phyloP scores from a whole-genome alignment of 345 rosid species.

The Acer campestre region DNA sequence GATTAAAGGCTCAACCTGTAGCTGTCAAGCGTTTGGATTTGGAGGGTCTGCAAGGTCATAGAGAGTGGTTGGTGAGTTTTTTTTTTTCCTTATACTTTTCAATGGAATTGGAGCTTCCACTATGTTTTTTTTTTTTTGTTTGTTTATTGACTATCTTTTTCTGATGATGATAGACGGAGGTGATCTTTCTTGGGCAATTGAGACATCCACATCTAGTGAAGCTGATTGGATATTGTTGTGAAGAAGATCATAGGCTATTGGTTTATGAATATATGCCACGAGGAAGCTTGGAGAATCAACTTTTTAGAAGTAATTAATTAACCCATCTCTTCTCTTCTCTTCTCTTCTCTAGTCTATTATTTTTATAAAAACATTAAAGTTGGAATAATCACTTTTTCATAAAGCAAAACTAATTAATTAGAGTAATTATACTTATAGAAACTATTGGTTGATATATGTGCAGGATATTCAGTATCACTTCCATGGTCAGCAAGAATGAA shows the following conservation, averaged over 20 bases:
- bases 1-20: slow-evolving; percentile 84
- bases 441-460: not conserved
- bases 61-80: slow-evolving; percentile 84
- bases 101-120: slow-evolving; percentile 3
- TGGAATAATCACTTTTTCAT: not conserved
- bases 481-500: slow-evolving; percentile 93
- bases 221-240: slow-evolving; percentile 86
- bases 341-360: not conserved
- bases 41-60: slow-evolving; percentile 88
- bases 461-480: slow-evolving; percentile 77
- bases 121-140: not conserved
- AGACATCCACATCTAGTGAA: slow-evolving; percentile 84
- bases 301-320: slow-evolving; percentile 61
- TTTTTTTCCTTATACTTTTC: not conserved
- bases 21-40: slow-evolving; percentile 82
- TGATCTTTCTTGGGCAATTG: slow-evolving; percentile 76
- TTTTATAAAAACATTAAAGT: not conserved
- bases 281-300: slow-evolving; percentile 91
- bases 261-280: slow-evolving; percentile 94
- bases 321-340: slow-evolving; percentile 10
- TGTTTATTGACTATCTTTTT: not conserved
- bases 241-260: slow-evolving; percentile 80
- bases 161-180: slow-evolving; percentile 61
- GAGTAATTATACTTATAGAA: not conserved
- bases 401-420: too few species aligned